phyloP scores from a whole-genome alignment of 768 basidiomycete species.

The Lactifluus volemus region DNA sequence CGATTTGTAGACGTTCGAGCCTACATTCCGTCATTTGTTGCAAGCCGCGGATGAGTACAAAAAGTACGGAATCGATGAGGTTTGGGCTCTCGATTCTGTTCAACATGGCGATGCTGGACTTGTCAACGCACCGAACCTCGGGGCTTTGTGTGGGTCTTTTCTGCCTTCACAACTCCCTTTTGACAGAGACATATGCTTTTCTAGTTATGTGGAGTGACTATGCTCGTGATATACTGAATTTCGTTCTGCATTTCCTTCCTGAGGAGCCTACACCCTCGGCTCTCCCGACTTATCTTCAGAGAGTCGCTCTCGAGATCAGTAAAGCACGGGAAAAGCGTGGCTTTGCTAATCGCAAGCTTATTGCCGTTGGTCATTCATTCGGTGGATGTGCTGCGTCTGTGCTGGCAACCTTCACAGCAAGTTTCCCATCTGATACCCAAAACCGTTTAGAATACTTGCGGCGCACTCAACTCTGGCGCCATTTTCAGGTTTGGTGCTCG shows the following conservation, averaged over 20 bases:
- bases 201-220: conserved; percentile 75
- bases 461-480: conserved; percentile 54
- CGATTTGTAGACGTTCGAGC: conserved; percentile 65
- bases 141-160: conserved; percentile 46
- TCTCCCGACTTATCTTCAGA: conserved; percentile 47
- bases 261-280: conserved; percentile 23
- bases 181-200: neutral
- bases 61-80: conserved; percentile 44
- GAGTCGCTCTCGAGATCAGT: conserved; percentile 37
- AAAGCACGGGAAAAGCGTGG: conserved; percentile 38
- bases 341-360: conserved; percentile 43
- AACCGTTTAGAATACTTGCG: conserved; percentile 47
- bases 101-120: conserved; percentile 82
- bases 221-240: conserved; percentile 68
- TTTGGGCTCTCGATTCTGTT: conserved; percentile 79
- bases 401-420: neutral
- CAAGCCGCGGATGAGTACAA: conserved; percentile 28
- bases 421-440: neutral
- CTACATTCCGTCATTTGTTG: conserved; percentile 47
- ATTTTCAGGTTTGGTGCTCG: conserved; percentile 61
- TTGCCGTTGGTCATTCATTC: conserved; percentile 77
- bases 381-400: conserved; percentile 73
- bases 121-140: conserved; percentile 50
- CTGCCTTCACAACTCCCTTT: neutral
- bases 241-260: conserved; percentile 62